A percentile compares a stretch with the other conserved stretches of the same genome.
Conservation (phyloP, 1,284 basidiomycete species). For the Waitea zeae region DNA sequence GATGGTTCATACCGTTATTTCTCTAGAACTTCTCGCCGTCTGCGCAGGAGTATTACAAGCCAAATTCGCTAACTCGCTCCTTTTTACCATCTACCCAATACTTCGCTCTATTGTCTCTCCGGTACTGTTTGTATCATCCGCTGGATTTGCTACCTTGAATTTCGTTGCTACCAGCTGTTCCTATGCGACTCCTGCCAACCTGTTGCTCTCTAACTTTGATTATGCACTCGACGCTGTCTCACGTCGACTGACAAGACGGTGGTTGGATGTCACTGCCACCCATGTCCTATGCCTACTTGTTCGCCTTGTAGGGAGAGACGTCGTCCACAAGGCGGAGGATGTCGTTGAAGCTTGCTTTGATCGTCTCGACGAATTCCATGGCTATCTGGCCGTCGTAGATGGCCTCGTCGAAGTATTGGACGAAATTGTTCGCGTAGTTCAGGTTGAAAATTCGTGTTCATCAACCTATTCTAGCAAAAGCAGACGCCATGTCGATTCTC, state of each 20-base stretch:
- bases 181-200: slow-evolving; percentile 69
- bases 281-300: slow-evolving; percentile 73
- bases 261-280: slow-evolving; percentile 65
- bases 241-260: slow-evolving; percentile 55
- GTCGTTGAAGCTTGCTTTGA: slow-evolving; percentile 93
- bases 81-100: slow-evolving; percentile 69
- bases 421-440: slow-evolving; percentile 59
- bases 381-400: slow-evolving; percentile 72
- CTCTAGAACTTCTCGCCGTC: slow-evolving; percentile 59
- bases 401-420: slow-evolving; percentile 76
- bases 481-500: too few species aligned
- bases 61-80: slow-evolving; percentile 54
- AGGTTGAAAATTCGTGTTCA: slow-evolving; percentile 12
- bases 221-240: slow-evolving; percentile 83
- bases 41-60: slow-evolving; percentile 47
- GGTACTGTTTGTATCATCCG: slow-evolving; percentile 43
- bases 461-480: slow-evolving; percentile 1
- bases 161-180: slow-evolving; percentile 55
- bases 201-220: slow-evolving; percentile 85
- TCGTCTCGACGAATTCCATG: slow-evolving; percentile 83
- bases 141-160: slow-evolving; percentile 52
- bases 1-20: slow-evolving; percentile 39
- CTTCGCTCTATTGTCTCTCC: slow-evolving; percentile 70
- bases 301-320: slow-evolving; percentile 66
- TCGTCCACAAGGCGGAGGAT: slow-evolving; percentile 77